These are phyloP conservation scores for Favolaschia claudopus DNA, from an alignment of 768 basidiomycete species.

Conservation along the genomic window DNA sequence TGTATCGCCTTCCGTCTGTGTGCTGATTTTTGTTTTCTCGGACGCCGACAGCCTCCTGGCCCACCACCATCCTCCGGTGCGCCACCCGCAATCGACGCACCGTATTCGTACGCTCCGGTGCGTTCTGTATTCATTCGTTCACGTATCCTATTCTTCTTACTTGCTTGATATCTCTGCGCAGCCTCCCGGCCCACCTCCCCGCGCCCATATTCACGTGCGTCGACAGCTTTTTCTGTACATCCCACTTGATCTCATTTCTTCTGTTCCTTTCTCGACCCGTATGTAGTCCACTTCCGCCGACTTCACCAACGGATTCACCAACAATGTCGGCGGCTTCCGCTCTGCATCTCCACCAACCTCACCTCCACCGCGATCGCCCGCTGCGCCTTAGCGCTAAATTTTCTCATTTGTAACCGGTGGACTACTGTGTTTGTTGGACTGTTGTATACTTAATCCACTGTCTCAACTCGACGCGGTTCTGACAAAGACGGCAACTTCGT, in stretches of 20 bases:
- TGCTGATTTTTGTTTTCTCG: neutral
- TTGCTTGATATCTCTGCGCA: conserved; percentile 7
- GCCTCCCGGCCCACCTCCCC: conserved; percentile 15
- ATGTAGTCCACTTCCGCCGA: conserved; percentile 2
- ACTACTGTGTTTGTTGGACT: too few species aligned
- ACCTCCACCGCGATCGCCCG: too few species aligned
- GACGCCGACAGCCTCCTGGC: conserved; percentile 19
- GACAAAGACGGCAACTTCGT: too few species aligned
- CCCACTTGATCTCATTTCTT: neutral
- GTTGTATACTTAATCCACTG: too few species aligned
- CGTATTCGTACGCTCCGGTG: conserved; percentile 9
- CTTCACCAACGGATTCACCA: too few species aligned
- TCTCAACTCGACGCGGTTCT: too few species aligned
- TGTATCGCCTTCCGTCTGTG: neutral
- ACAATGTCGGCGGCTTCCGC: conserved; percentile 56
- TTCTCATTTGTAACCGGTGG: too few species aligned
- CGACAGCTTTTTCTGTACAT: neutral
- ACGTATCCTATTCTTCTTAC: neutral
- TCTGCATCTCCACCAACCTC: too few species aligned
- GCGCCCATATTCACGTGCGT: conserved; percentile 14
- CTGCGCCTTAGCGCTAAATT: too few species aligned
- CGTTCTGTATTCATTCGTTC: neutral
- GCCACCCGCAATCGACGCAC: conserved; percentile 8
- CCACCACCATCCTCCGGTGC: too few species aligned
- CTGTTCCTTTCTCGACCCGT: neutral